A percentile compares a stretch with the other conserved stretches of the same genome.
Evolutionary conservation across 164 flowering plant species (phyloP).

Genomic region (Kalanchoe fedtschenkoi): DNA sequence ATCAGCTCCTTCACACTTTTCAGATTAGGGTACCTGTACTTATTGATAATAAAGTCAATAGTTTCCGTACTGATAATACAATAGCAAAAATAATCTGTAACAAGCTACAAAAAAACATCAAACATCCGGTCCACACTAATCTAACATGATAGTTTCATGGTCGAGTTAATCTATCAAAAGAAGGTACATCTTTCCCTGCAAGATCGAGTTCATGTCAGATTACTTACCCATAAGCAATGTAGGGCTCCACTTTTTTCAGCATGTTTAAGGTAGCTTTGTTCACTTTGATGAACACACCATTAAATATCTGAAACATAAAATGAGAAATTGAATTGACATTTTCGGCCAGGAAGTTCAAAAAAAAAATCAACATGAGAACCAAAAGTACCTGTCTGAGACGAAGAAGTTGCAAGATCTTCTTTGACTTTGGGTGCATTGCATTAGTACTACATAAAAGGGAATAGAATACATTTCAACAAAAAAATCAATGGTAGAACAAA

Average conservation of each 20-base stretch:
- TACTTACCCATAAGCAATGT: conserved; percentile 18
- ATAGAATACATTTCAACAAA: not conserved
- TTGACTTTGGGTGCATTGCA: not conserved
- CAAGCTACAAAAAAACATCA: too few species aligned
- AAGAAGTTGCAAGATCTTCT: not conserved
- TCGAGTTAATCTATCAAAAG: too few species aligned
- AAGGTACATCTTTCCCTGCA: not conserved
- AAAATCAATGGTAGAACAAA: not conserved
- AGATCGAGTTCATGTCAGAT: not conserved
- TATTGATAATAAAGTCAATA: too few species aligned
- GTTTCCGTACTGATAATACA: too few species aligned
- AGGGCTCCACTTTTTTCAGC: conserved; percentile 22
- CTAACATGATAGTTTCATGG: too few species aligned
- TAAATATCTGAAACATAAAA: conserved; percentile 13
- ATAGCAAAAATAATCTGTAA: too few species aligned
- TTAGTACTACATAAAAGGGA: not conserved
- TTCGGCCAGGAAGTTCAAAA: not conserved
- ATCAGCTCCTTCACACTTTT: conserved; percentile 72
- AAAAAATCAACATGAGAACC: not conserved
- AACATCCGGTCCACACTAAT: too few species aligned
- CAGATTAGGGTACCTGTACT: conserved; percentile 61
- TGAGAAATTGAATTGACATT: not conserved
- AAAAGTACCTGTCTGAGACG: not conserved
- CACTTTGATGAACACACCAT: conserved; percentile 19
- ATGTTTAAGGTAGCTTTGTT: conserved; percentile 18